Percentiles rank a stretch among this genome's conserved stretches.
Evolutionary conservation across 331 rosid species (phyloP).

Genomic region (Malus hybrid): DNA sequence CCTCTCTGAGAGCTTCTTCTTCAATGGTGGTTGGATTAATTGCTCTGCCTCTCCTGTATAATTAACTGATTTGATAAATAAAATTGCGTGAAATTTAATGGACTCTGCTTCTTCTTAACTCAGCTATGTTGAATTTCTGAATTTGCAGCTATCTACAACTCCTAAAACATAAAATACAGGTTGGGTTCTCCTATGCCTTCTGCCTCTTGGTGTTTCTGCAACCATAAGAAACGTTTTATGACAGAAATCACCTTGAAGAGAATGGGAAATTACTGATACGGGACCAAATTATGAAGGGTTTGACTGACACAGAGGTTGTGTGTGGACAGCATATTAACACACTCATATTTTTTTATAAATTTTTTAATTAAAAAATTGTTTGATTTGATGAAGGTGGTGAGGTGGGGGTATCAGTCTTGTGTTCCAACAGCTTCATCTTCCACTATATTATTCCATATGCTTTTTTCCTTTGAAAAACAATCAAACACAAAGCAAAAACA

Average conservation of each 20-base stretch:
- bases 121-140: neutral
- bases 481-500: neutral
- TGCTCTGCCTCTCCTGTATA: neutral
- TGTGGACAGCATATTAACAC: neutral
- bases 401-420: neutral
- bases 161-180: neutral
- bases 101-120: neutral
- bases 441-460: neutral
- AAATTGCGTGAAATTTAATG: neutral
- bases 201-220: neutral
- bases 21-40: constrained; percentile 3
- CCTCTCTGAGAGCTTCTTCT: neutral
- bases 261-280: neutral
- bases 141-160: neutral
- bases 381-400: neutral
- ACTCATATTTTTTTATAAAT: neutral
- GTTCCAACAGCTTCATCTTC: neutral
- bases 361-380: neutral
- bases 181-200: neutral
- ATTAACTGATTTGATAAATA: neutral
- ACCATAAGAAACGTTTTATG: neutral
- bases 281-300: constrained; percentile 9
- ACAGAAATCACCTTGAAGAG: neutral
- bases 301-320: constrained; percentile 4
- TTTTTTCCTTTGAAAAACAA: neutral